Conservation (phyloP, 495 filamentous ascomycete species). For the Entonaema liquescens region DNA sequence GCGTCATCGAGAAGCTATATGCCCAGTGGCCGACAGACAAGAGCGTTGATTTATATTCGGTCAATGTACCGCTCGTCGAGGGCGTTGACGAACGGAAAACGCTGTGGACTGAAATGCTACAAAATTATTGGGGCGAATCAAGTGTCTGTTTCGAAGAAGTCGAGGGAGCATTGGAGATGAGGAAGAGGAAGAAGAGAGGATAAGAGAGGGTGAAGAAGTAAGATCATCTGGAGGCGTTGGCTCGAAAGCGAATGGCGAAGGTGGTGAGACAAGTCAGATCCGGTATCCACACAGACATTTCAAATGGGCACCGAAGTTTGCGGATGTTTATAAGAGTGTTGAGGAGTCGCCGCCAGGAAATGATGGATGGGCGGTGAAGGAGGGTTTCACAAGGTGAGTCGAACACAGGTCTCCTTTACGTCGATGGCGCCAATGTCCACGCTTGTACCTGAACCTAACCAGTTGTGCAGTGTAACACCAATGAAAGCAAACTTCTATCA, state of each 20-base stretch:
- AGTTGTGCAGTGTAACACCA: slow-evolving; percentile 75
- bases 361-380: slow-evolving; percentile 93
- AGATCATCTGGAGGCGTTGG: slow-evolving; percentile 6
- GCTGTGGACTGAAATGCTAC: slow-evolving; percentile 81
- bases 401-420: not conserved
- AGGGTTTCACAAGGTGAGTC: slow-evolving; percentile 85
- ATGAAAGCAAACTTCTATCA: slow-evolving; percentile 94
- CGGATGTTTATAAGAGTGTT: slow-evolving; percentile 84
- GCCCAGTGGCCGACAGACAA: slow-evolving; percentile 73
- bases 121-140: slow-evolving; percentile 81
- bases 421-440: slow-evolving; percentile 2
- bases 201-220: slow-evolving; percentile 66
- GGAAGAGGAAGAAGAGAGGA: slow-evolving; percentile 70
- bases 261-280: slow-evolving; percentile 41
- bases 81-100: slow-evolving; percentile 73
- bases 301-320: slow-evolving; percentile 89
- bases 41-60: slow-evolving; percentile 78
- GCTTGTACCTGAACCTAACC: slow-evolving; percentile 12
- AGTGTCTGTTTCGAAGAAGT: slow-evolving; percentile 86
- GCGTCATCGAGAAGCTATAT: slow-evolving; percentile 78
- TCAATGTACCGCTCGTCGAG: slow-evolving; percentile 85
- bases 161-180: slow-evolving; percentile 67
- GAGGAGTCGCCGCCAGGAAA: slow-evolving; percentile 82
- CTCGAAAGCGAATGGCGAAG: slow-evolving; percentile 37
- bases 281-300: slow-evolving; percentile 82